Evolutionary conservation across 805 yeast species (phyloP), one percentile per base, ranked within the genome.

Genomic region (Tetrapisispora taiwanensis): DNA sequence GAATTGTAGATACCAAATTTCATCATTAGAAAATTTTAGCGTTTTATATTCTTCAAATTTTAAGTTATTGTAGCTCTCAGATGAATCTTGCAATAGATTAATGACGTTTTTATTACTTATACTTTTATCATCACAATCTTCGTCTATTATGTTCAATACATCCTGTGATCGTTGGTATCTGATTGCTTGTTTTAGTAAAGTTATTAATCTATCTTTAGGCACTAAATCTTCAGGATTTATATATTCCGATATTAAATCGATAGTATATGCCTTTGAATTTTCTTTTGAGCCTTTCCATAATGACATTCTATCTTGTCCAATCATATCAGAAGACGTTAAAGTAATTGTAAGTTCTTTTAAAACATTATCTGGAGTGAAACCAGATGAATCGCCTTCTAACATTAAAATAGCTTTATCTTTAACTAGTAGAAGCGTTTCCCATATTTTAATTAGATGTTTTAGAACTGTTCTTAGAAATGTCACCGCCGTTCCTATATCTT

Each of bases 1-100:
- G 56, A 85, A 88, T 46, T 75, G 75, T 13, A 83, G 71, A 56
- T 71, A 82, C 97, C 97, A 89, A 12, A 86, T 90, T 59, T 89
- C 95, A 55, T 81, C 78, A 1, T 66, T 60, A 54, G 84, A 92
- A 36, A 70, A 67, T 1, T 63, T 43, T 13, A 61, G 44, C 4
- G 58, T 53, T 19, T 50, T 52, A 13, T 45, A 50, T 19, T 58
- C 54, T 1, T 38, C 35, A 26, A 52, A 50, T 31, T 44, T 39
- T n/a, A 48, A 37, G 24, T 46, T 41, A 24, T 36, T 30, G 27
- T 41, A 42, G 22, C 47, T 42, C 20, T 51, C 38, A 8, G 33
- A 33, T 30, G 48, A 45, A 42, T 52, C 53, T 39, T 52, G 52
- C 33, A 47, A 46, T 27, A 49, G 37, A 22, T 38, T 47, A 1